These are phyloP conservation scores for Boletus sp. DNA, from an alignment of 768 basidiomycete species.

Conservation along the genomic window DNA sequence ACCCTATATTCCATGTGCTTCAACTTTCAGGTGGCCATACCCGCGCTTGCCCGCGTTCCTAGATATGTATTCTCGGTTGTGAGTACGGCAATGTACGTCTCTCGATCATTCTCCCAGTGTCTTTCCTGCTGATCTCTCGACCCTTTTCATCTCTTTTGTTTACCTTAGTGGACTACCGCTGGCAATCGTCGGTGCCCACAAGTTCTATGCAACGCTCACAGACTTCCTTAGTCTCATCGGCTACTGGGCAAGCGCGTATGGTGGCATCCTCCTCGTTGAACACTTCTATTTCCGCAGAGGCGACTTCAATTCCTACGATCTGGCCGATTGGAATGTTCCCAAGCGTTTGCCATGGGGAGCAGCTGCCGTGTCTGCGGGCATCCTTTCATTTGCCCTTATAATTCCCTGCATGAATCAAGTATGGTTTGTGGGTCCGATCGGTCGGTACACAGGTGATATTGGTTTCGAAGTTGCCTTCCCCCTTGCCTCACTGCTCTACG, in stretches of 20 bases:
- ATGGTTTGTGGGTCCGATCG: conserved; percentile 72
- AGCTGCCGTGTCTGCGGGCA: conserved; percentile 55
- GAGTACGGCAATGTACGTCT: conserved; percentile 61
- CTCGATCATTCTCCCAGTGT: background rate
- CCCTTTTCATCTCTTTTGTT: no score
- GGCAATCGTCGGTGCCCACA: conserved; percentile 65
- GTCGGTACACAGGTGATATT: conserved; percentile 62
- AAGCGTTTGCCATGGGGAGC: conserved; percentile 56
- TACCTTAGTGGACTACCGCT: conserved; percentile 57
- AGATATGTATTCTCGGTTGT: conserved; percentile 69
- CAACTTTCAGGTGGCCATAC: conserved; percentile 68
- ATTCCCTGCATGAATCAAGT: conserved; percentile 70
- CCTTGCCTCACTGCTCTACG: conserved; percentile 46
- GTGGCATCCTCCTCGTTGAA: conserved; percentile 59
- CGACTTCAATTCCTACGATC: conserved; percentile 48
- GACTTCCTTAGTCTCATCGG: conserved; percentile 70
- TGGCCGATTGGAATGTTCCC: conserved; percentile 50
- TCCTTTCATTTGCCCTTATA: conserved; percentile 52
- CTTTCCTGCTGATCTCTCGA: conserved; percentile 9
- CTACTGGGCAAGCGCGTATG: conserved; percentile 61
- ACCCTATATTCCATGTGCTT: conserved; percentile 82
- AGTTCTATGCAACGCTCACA: conserved; percentile 61
- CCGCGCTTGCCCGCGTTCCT: conserved; percentile 55
- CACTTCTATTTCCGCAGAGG: conserved; percentile 63
- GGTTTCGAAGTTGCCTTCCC: conserved; percentile 63